phyloP scores from a whole-genome alignment of 148 eudicot species.

The Rhododendron vialii region DNA sequence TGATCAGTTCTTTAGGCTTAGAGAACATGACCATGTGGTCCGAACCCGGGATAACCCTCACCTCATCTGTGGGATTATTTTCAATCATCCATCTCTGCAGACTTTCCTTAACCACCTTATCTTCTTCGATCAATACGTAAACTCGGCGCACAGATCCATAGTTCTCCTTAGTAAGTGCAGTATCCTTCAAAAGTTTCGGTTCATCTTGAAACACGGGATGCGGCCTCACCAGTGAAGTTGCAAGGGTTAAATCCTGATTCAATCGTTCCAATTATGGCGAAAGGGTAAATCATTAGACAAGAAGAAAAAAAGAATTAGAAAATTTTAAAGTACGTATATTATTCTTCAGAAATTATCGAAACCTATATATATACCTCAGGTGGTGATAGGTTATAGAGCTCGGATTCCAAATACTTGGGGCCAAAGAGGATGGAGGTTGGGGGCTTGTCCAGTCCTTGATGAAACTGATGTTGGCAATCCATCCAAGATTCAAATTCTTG shows the following conservation, averaged over 20 bases:
- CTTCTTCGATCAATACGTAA: slow-evolving; percentile 18
- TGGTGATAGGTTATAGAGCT: slow-evolving; percentile 24
- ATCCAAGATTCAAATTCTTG: not conserved
- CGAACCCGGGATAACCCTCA: slow-evolving; percentile 24
- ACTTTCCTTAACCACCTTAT: slow-evolving; percentile 6
- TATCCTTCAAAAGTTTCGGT: not conserved
- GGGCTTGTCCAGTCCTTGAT: slow-evolving; percentile 21
- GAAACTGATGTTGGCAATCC: slow-evolving; percentile 17
- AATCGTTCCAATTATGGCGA: not conserved
- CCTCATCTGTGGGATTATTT: slow-evolving; percentile 23
- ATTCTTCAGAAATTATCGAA: not conserved
- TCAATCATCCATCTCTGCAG: slow-evolving; percentile 30
- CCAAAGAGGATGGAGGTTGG: slow-evolving; percentile 24
- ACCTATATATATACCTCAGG: slow-evolving; percentile 19
- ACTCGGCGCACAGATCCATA: slow-evolving; percentile 27
- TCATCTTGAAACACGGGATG: not conserved
- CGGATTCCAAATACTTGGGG: slow-evolving; percentile 17
- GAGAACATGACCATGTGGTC: slow-evolving; percentile 38
- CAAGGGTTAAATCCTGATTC: slow-evolving; percentile 27
- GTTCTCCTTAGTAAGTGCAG: slow-evolving; percentile 17
- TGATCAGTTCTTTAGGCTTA: slow-evolving; percentile 16
- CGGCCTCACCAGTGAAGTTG: slow-evolving; percentile 28
- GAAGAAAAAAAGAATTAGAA: not conserved
- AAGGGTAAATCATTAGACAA: not conserved
- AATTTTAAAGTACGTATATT: too few species aligned